Evolutionary conservation across 1,284 basidiomycete species (phyloP).

Genomic region (Irpex sp.): DNA sequence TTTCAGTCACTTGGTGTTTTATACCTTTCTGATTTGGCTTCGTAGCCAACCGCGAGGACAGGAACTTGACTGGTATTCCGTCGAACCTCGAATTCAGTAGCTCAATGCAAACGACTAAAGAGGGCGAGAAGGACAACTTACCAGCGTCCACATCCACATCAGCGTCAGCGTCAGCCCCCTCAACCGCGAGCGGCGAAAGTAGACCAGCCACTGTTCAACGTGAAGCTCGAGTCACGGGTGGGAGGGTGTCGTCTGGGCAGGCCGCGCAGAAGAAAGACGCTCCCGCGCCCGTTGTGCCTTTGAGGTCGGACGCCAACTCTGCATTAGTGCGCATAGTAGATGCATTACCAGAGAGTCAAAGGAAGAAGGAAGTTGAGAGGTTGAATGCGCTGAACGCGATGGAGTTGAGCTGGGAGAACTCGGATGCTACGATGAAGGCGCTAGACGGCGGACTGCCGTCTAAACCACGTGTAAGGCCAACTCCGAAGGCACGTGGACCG

Average conservation of each 20-base stretch:
- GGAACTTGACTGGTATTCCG: not conserved
- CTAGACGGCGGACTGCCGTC: not conserved
- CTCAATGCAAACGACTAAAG: not conserved
- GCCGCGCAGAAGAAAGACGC: not conserved
- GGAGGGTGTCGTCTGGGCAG: not conserved
- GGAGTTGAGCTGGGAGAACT: not conserved
- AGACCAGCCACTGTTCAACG: not conserved
- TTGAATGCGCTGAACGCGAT: not conserved
- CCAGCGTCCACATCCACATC: not conserved
- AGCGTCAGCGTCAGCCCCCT: too few species aligned
- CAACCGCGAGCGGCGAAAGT: not conserved
- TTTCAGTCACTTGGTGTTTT: not conserved
- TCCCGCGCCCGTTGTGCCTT: not conserved
- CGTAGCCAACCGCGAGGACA: not conserved
- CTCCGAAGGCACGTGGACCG: not conserved
- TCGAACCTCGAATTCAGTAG: not conserved
- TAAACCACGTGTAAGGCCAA: not conserved
- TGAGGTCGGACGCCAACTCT: not conserved
- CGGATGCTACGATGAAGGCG: not conserved
- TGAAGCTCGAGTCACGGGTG: not conserved
- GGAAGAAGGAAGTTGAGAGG: not conserved
- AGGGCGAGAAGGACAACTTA: not conserved
- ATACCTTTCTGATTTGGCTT: not conserved
- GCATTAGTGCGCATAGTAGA: not conserved
- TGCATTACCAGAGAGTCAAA: not conserved